These are phyloP conservation scores for Rehmannia glutinosa DNA, from an alignment of 257 asterid species.

Conservation along the genomic window DNA sequence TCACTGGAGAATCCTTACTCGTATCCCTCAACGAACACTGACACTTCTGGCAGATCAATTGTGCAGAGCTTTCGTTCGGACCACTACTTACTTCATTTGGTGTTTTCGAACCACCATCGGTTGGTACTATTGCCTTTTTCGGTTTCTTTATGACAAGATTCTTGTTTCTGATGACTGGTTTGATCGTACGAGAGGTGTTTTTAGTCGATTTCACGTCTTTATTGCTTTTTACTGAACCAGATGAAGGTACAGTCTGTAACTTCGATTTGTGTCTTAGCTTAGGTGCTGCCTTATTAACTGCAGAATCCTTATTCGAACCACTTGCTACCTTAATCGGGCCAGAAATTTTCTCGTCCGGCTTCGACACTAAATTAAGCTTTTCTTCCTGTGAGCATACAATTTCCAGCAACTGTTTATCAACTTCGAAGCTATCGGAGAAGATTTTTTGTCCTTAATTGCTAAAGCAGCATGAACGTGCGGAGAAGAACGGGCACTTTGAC, in stretches of 20 bases:
- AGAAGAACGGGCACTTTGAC: conserved; percentile 26
- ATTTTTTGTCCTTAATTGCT: conserved; percentile 8
- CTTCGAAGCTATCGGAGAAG: too few relatives aligned
- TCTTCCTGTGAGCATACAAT: too few relatives aligned
- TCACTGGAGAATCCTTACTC: conserved; percentile 22
- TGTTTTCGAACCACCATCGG: conserved; percentile 17
- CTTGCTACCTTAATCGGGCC: conserved; percentile 29
- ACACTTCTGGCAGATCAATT: conserved; percentile 73
- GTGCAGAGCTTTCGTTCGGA: conserved; percentile 27
- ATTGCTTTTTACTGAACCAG: conserved; percentile 41
- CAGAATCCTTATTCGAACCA: conserved; percentile 26
- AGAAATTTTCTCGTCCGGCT: conserved; percentile 17
- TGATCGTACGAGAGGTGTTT: conserved; percentile 42
- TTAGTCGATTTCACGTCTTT: conserved; percentile 46
- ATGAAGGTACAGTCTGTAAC: conserved; percentile 42
- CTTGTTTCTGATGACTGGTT: conserved; percentile 54
- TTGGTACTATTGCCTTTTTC: conserved; percentile 32
- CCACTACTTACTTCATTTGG: conserved; percentile 26
- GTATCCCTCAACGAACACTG: conserved; percentile 61
- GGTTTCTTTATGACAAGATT: conserved; percentile 47
- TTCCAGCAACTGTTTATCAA: too few relatives aligned
- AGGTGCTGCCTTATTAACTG: conserved; percentile 37
- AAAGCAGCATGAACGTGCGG: too few relatives aligned
- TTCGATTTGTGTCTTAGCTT: conserved; percentile 54
- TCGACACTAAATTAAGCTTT: too few relatives aligned